Conservation (phyloP, 768 basidiomycete genomes). For the Russula lepida region DNA sequence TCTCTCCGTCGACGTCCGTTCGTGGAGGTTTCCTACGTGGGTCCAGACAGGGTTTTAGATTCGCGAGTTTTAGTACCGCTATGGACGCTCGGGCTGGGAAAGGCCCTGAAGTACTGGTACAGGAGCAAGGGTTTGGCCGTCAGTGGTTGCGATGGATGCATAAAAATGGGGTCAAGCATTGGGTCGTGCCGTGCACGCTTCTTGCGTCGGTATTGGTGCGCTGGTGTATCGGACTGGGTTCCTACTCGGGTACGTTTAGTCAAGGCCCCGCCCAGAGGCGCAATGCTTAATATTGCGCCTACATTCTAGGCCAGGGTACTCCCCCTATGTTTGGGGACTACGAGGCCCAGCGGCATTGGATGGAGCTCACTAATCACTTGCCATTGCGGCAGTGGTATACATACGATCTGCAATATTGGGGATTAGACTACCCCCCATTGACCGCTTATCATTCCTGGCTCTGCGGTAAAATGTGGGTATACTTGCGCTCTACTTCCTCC, state of each 20-base stretch:
- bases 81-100: constrained; percentile 27
- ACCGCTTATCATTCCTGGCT: constrained; percentile 87
- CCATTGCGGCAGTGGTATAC: constrained; percentile 77
- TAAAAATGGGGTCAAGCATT: constrained; percentile 47
- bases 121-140: constrained; percentile 40
- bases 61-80: constrained; percentile 39
- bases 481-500: neutral
- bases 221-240: constrained; percentile 62
- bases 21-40: constrained; percentile 59
- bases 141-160: constrained; percentile 80
- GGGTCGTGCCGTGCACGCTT: constrained; percentile 52
- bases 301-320: constrained; percentile 45
- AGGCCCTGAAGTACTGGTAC: neutral
- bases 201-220: constrained; percentile 50
- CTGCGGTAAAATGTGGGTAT: constrained; percentile 64
- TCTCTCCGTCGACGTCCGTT: constrained; percentile 27
- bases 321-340: constrained; percentile 90
- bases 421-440: constrained; percentile 88
- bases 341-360: constrained; percentile 93
- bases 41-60: constrained; percentile 28
- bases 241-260: constrained; percentile 80
- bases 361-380: constrained; percentile 79
- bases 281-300: neutral
- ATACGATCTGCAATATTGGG: constrained; percentile 88
- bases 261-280: too few species aligned